phyloP scores from a whole-genome alignment of 306 rosid genomes.

The Dryas alaskensis region DNA sequence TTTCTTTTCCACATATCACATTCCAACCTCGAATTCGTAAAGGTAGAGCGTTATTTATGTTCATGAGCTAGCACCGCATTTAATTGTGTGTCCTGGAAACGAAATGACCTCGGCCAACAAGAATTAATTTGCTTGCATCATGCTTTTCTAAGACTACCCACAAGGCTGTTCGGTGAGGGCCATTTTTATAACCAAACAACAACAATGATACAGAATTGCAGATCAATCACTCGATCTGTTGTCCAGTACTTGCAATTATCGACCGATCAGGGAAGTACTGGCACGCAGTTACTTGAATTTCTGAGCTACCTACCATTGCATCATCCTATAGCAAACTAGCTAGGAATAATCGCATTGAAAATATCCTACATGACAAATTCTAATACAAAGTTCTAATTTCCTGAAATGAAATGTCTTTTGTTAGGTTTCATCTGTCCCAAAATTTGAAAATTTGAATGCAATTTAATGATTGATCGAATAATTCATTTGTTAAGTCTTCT shows the following conservation, averaged over 20 bases:
- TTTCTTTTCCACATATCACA: conserved; percentile 14
- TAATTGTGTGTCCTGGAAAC: background rate
- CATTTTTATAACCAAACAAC: background rate
- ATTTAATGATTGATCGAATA: too few relatives aligned
- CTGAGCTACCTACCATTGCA: too few relatives aligned
- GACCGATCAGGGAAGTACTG: background rate
- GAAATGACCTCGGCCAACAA: background rate
- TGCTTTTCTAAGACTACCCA: background rate
- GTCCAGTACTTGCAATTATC: background rate
- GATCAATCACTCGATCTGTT: background rate
- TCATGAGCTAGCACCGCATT: conserved; percentile 8
- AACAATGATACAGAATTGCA: background rate
- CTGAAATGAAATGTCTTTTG: too few relatives aligned
- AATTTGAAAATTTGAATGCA: too few relatives aligned
- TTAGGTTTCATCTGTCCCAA: too few relatives aligned
- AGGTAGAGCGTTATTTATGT: conserved; percentile 33
- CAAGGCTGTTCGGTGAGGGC: background rate
- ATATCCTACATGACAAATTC: too few relatives aligned
- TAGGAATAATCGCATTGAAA: too few relatives aligned
- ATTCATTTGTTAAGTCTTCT: too few relatives aligned
- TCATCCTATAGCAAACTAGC: too few relatives aligned
- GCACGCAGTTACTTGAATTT: too few relatives aligned
- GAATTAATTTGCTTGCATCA: conserved; percentile 15
- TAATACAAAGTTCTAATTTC: too few relatives aligned
- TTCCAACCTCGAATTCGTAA: conserved; percentile 33